Base-by-base conservation (phyloP, 345 rosid genomes). In the Psidium friedrichsthalianum region DNA sequence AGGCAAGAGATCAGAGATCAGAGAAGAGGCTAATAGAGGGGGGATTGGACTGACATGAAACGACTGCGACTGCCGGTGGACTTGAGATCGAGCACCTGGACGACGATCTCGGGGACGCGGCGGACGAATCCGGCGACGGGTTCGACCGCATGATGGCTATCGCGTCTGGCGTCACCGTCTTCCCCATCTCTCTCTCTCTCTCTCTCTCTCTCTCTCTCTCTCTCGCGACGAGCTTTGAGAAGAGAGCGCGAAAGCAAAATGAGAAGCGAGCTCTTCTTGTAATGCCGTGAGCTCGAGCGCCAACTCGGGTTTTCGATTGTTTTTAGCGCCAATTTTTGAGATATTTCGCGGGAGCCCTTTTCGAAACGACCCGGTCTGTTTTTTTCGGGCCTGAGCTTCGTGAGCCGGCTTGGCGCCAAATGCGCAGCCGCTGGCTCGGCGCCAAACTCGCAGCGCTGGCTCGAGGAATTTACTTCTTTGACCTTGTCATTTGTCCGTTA, bases 81-180 rank as follows among this genome's bases (percentile, higher is more conserved):
- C 86, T 94, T 95, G 57, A 97, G 98, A 87, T 95, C 95, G 82
- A 96, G 89, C 80, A 95, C 95, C 85, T 97, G 98, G 56, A 95
- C 91, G 54, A 95, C 82, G 86, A 97, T 88, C 40, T 91, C 94
- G 51, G 94, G 90, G 44, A 93, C 85, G 81, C 90, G 0, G 93
- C 82, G 40, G 91, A 82, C 0, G 96, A 91, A 84, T 95, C 98
- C 8, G 96, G 94, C 20, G 95, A 93, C 3, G 96, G 98, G 84
- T 90, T 89, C 3, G 95, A 86, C 52, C 94, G 87, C 7, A 95
- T 87, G 6, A 90, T 87, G 18, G 95, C 91, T 1, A 95, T 89
- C n/a, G 95, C 96, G 89, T 93, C 94, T 5, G 88, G 90, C 86
- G 90, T 94, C 86, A 93, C 92, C 0, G 91, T 82, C 85, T 89